Conservation (phyloP, 148 eudicot species). For the Chenopodium formosanum region DNA sequence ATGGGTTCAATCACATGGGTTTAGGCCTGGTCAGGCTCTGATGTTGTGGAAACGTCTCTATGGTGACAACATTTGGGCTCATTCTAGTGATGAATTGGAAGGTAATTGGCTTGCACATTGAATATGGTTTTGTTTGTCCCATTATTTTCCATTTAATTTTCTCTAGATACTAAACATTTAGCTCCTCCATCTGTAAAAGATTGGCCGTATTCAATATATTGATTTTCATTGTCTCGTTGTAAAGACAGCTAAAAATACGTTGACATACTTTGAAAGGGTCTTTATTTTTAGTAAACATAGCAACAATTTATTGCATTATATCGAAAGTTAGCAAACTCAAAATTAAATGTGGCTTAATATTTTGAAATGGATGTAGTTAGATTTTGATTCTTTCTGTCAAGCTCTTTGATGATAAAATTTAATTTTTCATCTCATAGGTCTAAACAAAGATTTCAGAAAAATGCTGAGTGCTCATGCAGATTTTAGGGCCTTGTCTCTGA, state of each 20-base stretch:
- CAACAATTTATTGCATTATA: neutral
- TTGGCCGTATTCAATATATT: neutral
- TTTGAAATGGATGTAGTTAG: neutral
- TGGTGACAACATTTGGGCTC: conserved; percentile 83
- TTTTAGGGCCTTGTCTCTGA: conserved; percentile 59
- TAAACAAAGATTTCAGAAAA: conserved; percentile 73
- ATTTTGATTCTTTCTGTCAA: neutral
- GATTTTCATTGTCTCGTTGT: neutral
- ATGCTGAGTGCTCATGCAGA: conserved; percentile 70
- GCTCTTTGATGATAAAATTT: neutral
- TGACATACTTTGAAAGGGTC: no score
- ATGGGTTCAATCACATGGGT: conserved; percentile 85
- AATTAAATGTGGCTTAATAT: neutral
- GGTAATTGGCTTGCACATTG: conserved; percentile 36
- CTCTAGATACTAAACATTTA: neutral
- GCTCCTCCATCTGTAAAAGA: neutral
- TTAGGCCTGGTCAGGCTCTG: conserved; percentile 86
- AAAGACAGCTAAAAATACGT: no score
- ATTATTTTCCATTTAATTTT: neutral
- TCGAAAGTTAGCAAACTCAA: neutral
- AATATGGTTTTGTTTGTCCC: neutral
- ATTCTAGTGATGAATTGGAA: conserved; percentile 77
- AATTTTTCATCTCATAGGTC: conserved; percentile 39
- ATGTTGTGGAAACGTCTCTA: conserved; percentile 96
- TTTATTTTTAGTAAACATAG: neutral